A percentile compares a stretch with the other conserved stretches of the same genome.
Conservation (phyloP, 176 grass and related monocot species). For the Oryza nivara region DNA sequence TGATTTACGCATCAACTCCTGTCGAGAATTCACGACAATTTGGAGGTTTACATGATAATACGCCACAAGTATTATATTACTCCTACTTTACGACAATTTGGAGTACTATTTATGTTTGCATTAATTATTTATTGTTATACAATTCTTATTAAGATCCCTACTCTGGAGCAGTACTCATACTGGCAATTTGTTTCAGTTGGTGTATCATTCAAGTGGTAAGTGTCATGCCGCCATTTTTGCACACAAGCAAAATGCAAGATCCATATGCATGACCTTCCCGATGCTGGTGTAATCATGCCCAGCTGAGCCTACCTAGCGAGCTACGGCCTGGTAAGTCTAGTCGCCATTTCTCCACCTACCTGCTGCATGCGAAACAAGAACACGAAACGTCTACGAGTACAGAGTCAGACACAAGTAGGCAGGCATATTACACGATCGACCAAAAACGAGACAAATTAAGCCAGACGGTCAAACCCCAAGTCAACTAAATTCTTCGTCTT, state of each 20-base stretch:
- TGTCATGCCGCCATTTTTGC: slow-evolving; percentile 41
- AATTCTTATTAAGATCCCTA: too few relatives aligned
- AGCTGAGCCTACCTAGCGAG: not conserved
- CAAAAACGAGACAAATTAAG: not conserved
- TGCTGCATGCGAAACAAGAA: not conserved
- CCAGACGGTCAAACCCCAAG: not conserved
- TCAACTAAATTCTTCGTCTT: not conserved
- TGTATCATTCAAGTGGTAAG: slow-evolving; percentile 19
- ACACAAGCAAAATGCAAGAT: slow-evolving; percentile 27
- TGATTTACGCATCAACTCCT: too few relatives aligned
- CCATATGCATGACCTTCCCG: not conserved
- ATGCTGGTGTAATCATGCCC: slow-evolving; percentile 14
- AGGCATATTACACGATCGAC: slow-evolving; percentile 5
- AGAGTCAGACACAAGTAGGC: not conserved
- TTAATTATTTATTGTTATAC: too few relatives aligned
- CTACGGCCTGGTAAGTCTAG: not conserved
- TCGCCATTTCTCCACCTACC: not conserved
- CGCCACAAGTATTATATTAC: too few relatives aligned
- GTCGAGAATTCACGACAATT: too few relatives aligned
- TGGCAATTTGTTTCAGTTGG: not conserved
- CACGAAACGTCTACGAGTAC: not conserved
- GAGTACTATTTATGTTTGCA: too few relatives aligned
- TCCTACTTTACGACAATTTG: too few relatives aligned
- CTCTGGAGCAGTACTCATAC: not conserved
- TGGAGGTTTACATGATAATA: too few relatives aligned